Evolutionary conservation across 208 protist genomes (phyloP), one percentile per base, ranked within the genome.

Genomic region (Endotrypanum monterogeii): DNA sequence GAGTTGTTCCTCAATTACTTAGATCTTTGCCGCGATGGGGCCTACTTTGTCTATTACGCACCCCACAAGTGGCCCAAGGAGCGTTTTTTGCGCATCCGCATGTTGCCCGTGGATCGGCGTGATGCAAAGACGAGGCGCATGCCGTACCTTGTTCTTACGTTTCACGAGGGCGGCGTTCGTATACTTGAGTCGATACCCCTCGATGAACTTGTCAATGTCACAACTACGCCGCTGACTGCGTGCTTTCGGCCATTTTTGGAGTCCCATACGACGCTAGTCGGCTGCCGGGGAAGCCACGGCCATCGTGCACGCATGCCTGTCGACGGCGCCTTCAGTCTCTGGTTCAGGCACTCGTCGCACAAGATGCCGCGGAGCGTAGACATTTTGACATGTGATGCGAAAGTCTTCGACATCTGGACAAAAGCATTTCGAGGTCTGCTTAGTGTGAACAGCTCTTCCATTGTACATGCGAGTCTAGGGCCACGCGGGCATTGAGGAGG

Each of bases 21-120:
- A 16, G 78, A 76, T 57, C 71, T 93, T 5, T 92, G 86, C 63
- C 76, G 75, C 9, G 68, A 85, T 41, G 89, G 92, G 4, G 77
- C 92, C 20, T 96, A 91, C 79, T 96, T 96, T 83, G 71, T 96
- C 16, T 76, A 82, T 54, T 96, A 94, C 78, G 60, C 77, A 14
- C 48, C 61, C 8, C 80, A 76, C 25, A 76, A 84, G 62, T 82
- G 78, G 67, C 92, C 92, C 9, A 87, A 90, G 39, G 88, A 96
- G 69, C 89, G 88, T 51, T 96, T 93, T 67, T 90, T 93, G 57
- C 75, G 75, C 50, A 78, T 96, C 39, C 83, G 88, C 79, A 89
- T 94, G 84, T 54, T 92, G 50, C 85, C 84, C 2, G 66, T 82
- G 9, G 81, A 89, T 25, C 76, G 78, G 18, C 35, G 65, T 16